Evolutionary conservation across 441 rosid genomes (phyloP).

Genomic region (Gossypium schwendimanii): DNA sequence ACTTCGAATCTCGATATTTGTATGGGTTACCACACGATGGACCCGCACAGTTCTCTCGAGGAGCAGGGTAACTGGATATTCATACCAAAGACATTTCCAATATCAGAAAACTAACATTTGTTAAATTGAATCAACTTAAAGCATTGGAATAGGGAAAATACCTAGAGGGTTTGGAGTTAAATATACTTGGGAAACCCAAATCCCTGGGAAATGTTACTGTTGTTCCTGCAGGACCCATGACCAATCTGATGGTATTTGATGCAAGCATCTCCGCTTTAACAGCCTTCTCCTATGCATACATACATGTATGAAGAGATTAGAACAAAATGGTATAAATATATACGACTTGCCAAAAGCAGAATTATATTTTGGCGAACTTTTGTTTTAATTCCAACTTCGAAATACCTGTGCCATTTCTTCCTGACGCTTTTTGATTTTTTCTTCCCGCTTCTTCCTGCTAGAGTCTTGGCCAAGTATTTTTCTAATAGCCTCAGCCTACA

Average conservation of each 20-base stretch:
- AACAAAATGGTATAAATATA: neutral
- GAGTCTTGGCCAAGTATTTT: conserved; percentile 97
- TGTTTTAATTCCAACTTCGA: conserved; percentile 2
- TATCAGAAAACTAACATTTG: conserved; percentile 2
- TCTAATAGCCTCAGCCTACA: conserved; percentile 81
- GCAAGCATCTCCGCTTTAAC: conserved; percentile 50
- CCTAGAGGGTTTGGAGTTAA: conserved; percentile 56
- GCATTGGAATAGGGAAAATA: conserved; percentile 10
- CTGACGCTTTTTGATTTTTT: conserved; percentile 62
- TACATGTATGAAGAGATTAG: neutral
- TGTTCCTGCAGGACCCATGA: conserved; percentile 67
- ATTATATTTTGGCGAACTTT: neutral
- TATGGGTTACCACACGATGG: conserved; percentile 69
- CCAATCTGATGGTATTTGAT: conserved; percentile 52
- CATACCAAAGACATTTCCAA: conserved; percentile 2
- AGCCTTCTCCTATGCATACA: conserved; percentile 59
- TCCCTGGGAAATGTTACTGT: conserved; percentile 67
- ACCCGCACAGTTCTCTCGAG: conserved; percentile 82
- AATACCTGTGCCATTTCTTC: conserved; percentile 83
- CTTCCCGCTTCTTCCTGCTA: conserved; percentile 84
- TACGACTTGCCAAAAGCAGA: neutral
- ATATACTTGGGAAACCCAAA: conserved; percentile 73
- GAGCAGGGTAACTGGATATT: conserved; percentile 73
- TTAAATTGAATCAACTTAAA: neutral
- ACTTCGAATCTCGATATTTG: conserved; percentile 80